Base-by-base conservation (phyloP, 2,329 filamentous ascomycete species). In the Falciphora oryzae region DNA sequence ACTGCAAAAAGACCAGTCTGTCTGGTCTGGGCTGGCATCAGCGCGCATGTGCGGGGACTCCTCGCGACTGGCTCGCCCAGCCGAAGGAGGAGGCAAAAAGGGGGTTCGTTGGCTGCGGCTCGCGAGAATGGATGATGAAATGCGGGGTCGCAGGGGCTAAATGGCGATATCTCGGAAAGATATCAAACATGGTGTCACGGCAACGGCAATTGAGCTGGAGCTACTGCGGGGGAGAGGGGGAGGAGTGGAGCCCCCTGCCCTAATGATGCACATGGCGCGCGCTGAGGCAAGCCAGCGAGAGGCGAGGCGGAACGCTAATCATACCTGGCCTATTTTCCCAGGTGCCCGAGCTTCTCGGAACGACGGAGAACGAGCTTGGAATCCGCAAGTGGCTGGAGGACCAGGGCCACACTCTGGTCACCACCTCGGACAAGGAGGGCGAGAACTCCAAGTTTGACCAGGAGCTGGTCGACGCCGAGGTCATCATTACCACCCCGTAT, bases 401-500 rank as follows among this genome's bases (percentile, higher is more conserved):
- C 68, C 89, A 96, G 78, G 95, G 95, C 73, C 95, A 99, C 87
- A 96, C 92, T 69, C 87, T 99, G 67, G 86, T 99, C 72, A 99
- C 95, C 73, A 99, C 95, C 69, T 97, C 93, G 59, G 92, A 97
- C 85, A 99, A 99, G 73, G 95, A 99, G 73, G 90, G 92, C 70
- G 90, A 92, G 81, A 86, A 90, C 85, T 98, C 94, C 67, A 90
- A 85, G 71, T 98, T 99, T 67, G 95, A 98, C 80, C 86, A 93
- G 83, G 92, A 99, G 82, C 87, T 99, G 64, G 93, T 95, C 67
- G 95, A 98, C 76, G 93, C 95, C 68, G 95, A 99, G 80, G 85
- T 99, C 79, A 98, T 99, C 85, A 98, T 99, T 81, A 99, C 95
- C 71, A 99, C 95, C 65, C 95, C 95, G 91, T 97, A 79, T 67